phyloP scores from a whole-genome alignment of 106 monocot species.

The Agapanthus africanus region DNA sequence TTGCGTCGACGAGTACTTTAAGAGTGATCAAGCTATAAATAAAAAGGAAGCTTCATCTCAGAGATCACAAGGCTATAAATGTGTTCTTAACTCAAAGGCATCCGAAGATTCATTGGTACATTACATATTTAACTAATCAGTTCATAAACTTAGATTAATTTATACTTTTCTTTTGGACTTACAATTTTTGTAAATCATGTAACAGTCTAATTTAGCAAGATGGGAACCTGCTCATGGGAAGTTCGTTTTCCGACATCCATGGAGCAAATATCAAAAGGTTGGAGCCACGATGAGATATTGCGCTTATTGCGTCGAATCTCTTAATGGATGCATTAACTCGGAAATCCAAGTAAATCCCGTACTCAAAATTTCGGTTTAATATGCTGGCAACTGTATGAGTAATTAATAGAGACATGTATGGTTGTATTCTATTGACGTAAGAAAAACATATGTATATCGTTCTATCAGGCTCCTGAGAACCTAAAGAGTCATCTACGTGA shows the following conservation, averaged over 20 bases:
- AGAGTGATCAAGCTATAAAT: not conserved
- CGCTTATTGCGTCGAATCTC: conserved; percentile 21
- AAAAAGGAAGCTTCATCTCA: conserved; percentile 2
- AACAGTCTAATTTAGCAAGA: conserved; percentile 20
- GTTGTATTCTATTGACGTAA: too few relatives aligned
- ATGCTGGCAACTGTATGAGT: too few relatives aligned
- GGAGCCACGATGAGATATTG: conserved; percentile 17
- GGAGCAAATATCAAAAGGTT: conserved; percentile 20
- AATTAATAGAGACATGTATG: too few relatives aligned
- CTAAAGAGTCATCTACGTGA: conserved; percentile 28
- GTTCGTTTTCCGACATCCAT: conserved; percentile 20
- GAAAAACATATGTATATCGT: too few relatives aligned
- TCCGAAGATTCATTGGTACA: conserved; percentile 46
- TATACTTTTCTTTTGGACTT: too few relatives aligned
- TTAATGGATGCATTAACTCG: conserved; percentile 16
- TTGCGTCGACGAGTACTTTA: conserved; percentile 36
- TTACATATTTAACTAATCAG: too few relatives aligned
- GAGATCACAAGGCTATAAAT: conserved; percentile 40
- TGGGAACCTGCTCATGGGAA: conserved; percentile 26
- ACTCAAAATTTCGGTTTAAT: too few relatives aligned
- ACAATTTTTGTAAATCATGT: not conserved
- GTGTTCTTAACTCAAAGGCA: conserved; percentile 56
- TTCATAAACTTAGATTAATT: too few relatives aligned
- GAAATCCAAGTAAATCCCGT: conserved; percentile 15
- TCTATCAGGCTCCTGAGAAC: conserved; percentile 9